Conservation (phyloP, 345 rosid species). For the Pistacia integerrima region DNA sequence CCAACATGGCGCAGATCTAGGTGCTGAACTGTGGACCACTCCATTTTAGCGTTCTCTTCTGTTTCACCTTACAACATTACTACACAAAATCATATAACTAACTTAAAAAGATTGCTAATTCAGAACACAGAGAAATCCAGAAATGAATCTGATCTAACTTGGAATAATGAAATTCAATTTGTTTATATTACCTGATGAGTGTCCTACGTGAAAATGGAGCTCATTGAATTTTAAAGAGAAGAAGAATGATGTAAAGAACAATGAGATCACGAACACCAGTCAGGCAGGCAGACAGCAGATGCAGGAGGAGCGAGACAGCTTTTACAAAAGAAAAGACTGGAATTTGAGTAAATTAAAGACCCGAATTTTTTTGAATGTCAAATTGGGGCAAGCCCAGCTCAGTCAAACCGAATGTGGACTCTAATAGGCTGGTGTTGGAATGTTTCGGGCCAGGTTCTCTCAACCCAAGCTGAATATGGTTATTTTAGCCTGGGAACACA, state of each 20-base stretch:
- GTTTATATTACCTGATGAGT: neutral
- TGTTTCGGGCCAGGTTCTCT: too few relatives aligned
- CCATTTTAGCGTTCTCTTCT: conserved; percentile 49
- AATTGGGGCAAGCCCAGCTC: neutral
- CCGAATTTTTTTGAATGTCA: neutral
- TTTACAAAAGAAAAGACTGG: neutral
- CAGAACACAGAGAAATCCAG: conserved; percentile 4
- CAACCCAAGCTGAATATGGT: too few relatives aligned
- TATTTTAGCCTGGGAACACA: too few relatives aligned
- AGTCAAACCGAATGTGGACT: neutral
- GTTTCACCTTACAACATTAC: neutral
- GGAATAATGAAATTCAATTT: neutral
- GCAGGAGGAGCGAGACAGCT: neutral
- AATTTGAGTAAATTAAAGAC: neutral
- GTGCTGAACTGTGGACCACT: conserved; percentile 98
- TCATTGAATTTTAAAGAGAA: conserved; percentile 6
- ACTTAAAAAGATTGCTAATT: neutral
- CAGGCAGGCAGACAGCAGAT: neutral
- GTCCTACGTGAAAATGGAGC: neutral
- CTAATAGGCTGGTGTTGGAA: neutral
- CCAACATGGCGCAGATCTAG: conserved; percentile 89
- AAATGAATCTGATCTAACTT: neutral
- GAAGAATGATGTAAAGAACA: neutral
- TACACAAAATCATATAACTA: neutral
- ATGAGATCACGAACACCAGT: neutral